Evolutionary conservation across 371 early-diverging fungal genomes (phyloP).

Genomic region (Mucor circinelloides): DNA sequence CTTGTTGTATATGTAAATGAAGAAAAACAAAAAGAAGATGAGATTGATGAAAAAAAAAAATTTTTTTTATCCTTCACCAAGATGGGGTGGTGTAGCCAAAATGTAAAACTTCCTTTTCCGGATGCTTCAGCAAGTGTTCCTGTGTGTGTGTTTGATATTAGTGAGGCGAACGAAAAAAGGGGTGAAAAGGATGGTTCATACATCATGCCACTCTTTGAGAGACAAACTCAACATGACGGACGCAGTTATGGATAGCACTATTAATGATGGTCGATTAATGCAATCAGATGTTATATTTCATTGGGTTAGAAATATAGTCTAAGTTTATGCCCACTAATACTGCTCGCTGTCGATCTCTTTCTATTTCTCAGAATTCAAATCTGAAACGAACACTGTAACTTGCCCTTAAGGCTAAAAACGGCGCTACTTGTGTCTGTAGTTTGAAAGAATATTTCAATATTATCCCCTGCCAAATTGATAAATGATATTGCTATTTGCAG

Average conservation of each 20-base stretch:
- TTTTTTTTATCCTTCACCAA: slow-evolving; percentile 9
- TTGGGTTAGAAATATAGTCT: neutral
- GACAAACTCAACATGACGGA: neutral
- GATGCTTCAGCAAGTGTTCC: neutral
- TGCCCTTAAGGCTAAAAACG: neutral
- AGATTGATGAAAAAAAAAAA: slow-evolving; percentile 7
- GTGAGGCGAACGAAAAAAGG: slow-evolving; percentile 1
- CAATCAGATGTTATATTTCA: neutral
- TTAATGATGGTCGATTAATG: neutral
- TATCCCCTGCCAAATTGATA: neutral
- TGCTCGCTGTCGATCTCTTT: neutral
- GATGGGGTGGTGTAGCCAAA: neutral
- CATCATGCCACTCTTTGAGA: neutral
- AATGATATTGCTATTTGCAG: too few relatives aligned
- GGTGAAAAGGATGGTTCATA: neutral
- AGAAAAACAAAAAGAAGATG: neutral
- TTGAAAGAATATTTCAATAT: neutral
- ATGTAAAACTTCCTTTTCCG: neutral
- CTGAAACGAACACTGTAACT: neutral
- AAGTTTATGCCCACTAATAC: neutral
- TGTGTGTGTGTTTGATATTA: neutral
- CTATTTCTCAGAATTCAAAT: neutral
- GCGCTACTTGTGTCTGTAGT: neutral
- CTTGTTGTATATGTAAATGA: neutral
- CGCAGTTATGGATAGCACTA: neutral